Evolutionary conservation across 768 basidiomycete genomes (phyloP), one percentile per base, ranked within the genome.

Genomic region (Tylopilus rubrobrunneus): DNA sequence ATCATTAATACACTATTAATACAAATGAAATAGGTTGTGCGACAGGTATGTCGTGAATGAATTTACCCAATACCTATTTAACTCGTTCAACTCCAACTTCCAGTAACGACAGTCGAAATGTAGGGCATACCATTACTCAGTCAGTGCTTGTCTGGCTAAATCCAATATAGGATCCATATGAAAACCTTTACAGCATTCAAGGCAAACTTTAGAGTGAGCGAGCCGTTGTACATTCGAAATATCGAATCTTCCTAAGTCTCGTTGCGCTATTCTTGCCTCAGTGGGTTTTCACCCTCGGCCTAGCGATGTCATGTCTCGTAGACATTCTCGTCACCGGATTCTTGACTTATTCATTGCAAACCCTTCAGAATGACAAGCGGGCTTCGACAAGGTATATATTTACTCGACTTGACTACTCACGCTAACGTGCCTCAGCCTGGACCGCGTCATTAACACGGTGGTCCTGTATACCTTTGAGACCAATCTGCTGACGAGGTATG

Each of bases 401-500:
- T 7, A 15, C 0, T 29, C 8, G 17, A 3, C 9, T 23, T 29
- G 21, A 31, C 17, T 34, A n/a, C 31, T 21, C 12, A 34, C 1
- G 7, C 29, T 37, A 25, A 45, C 15, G 33, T 5, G 1, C 7
- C 19, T 27, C 52, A 81, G 79, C 49, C 56, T 82, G 60, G 77
- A 80, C 53, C 73, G 74, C 8, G 56, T 82, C 25, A 70, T 83
- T 23, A 74, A 80, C 51, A 61, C 68, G 0, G 68, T 81, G 44
- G 77, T 81, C 39, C 56, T 79, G 1, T 82, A 82, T 55, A 76
- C 79, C 0, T 75, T 82, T 42, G 81, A 83, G 59, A 80, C 74
- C 34, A 81, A 80, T 51, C 64, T 76, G 8, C 54, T 82, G 29
- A 82, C 81, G 28, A 75, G 76, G 76, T 77, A 45, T 25, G 55